Evolutionary conservation across 495 filamentous ascomycete genomes (phyloP).

Genomic region (Articulospora tetracladia): DNA sequence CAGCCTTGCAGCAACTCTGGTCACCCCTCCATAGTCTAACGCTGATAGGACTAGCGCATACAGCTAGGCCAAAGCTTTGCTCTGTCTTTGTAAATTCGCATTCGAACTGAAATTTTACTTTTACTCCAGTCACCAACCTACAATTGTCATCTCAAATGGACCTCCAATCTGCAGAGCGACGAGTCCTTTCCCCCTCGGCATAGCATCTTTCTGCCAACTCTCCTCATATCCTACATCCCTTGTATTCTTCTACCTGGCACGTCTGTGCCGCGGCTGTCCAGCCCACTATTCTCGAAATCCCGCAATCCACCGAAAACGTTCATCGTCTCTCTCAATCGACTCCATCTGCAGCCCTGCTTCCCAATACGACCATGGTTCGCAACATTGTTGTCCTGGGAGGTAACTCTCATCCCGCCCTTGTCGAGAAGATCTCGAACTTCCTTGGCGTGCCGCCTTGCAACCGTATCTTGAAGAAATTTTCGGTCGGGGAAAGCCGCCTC

Average conservation of each 20-base stretch:
- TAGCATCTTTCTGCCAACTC: constrained; percentile 9
- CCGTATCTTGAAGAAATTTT: constrained; percentile 84
- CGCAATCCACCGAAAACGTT: constrained; percentile 19
- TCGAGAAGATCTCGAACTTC: constrained; percentile 77
- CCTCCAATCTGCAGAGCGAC: constrained; percentile 7
- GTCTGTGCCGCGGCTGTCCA: constrained; percentile 17
- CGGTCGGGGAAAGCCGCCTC: constrained; percentile 89
- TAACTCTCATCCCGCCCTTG: constrained; percentile 85
- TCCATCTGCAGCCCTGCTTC: background rate
- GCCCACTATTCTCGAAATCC: constrained; percentile 17
- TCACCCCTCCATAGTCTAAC: background rate
- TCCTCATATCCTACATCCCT: background rate
- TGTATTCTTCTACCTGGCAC: background rate
- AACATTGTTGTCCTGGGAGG: constrained; percentile 94
- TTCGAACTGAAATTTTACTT: background rate
- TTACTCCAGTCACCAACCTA: background rate
- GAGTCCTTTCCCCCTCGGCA: constrained; percentile 4
- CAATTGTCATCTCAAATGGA: constrained; percentile 18
- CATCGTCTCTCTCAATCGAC: constrained; percentile 3
- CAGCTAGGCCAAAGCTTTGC: constrained; percentile 1
- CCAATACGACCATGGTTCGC: constrained; percentile 69
- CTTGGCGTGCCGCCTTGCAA: constrained; percentile 82
- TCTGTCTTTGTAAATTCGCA: background rate
- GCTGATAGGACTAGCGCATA: background rate
- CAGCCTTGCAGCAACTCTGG: background rate